Conservation (phyloP, 805 yeast species). For the Lachancea sp. region DNA sequence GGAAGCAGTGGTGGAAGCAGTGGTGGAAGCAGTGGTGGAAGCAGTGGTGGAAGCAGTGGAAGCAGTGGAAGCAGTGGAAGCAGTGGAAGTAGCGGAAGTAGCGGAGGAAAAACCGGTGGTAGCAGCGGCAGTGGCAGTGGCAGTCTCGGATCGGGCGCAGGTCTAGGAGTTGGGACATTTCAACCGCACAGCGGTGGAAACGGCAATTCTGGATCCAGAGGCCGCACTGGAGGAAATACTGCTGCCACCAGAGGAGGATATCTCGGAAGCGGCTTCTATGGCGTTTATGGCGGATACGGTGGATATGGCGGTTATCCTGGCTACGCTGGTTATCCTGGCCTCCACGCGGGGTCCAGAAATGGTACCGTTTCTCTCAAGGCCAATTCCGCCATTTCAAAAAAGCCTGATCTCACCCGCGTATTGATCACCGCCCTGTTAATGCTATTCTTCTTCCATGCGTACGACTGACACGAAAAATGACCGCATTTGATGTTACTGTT, state of each 20-base stretch:
- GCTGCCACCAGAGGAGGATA: background rate
- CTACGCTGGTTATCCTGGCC: background rate
- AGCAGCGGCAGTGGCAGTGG: conserved; percentile 3
- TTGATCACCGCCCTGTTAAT: background rate
- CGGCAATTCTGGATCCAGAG: too few relatives aligned
- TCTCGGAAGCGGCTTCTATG: background rate
- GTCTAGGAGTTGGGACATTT: too few relatives aligned
- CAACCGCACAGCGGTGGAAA: too few relatives aligned
- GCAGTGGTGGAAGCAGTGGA: conserved; percentile 3
- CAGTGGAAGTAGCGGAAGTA: too few relatives aligned
- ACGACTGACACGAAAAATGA: background rate
- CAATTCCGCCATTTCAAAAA: background rate
- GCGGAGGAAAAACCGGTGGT: background rate
- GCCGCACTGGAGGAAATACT: background rate
- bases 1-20: conserved; percentile 1
- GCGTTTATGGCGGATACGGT: background rate
- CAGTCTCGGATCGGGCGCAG: too few relatives aligned
- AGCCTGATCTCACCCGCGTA: background rate
- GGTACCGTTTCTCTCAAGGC: background rate
- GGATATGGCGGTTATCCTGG: background rate
- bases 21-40: conserved; percentile 8
- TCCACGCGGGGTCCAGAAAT: background rate
- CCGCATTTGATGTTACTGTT: too few relatives aligned
- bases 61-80: conserved; percentile 2
- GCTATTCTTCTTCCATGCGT: background rate